These are phyloP conservation scores for Graphium sp. DNA, from an alignment of 2,329 filamentous ascomycete genomes.

Conservation along the genomic window DNA sequence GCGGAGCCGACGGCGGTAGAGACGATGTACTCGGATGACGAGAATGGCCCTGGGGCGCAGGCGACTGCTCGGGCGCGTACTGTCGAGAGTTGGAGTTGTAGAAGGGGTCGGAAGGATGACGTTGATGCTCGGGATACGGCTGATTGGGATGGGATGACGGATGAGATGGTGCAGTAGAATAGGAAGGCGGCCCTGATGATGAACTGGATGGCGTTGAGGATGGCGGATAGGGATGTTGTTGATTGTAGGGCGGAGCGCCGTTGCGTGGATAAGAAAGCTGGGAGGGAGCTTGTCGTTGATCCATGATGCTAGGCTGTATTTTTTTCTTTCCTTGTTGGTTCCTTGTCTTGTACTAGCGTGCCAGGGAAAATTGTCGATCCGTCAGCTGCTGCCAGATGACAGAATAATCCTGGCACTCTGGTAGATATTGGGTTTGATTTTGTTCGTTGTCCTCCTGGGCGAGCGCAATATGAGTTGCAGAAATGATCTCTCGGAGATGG, in stretches of 20 bases:
- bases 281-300: conserved; percentile 3
- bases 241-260: conserved; percentile 3
- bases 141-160: not conserved
- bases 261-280: conserved; percentile 2
- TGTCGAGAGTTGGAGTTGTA: conserved; percentile 4
- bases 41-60: conserved; percentile 17
- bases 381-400: too few relatives aligned
- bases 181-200: conserved; percentile 1
- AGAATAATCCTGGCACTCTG: too few relatives aligned
- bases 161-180: conserved; percentile 1
- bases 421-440: too few relatives aligned
- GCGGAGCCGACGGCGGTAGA: conserved; percentile 17
- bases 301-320: conserved; percentile 2
- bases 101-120: conserved; percentile 4
- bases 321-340: too few relatives aligned
- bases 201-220: conserved; percentile 3
- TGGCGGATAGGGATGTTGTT: conserved; percentile 2
- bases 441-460: too few relatives aligned
- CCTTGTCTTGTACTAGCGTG: too few relatives aligned
- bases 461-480: too few relatives aligned
- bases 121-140: conserved; percentile 3
- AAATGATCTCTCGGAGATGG: too few relatives aligned
- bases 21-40: conserved; percentile 28
- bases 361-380: too few relatives aligned
- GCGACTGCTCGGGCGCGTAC: conserved; percentile 7